Evolutionary conservation across 2,329 filamentous ascomycete genomes (phyloP), one percentile per base, ranked within the genome.

Genomic region (Phialophora chinensis): DNA sequence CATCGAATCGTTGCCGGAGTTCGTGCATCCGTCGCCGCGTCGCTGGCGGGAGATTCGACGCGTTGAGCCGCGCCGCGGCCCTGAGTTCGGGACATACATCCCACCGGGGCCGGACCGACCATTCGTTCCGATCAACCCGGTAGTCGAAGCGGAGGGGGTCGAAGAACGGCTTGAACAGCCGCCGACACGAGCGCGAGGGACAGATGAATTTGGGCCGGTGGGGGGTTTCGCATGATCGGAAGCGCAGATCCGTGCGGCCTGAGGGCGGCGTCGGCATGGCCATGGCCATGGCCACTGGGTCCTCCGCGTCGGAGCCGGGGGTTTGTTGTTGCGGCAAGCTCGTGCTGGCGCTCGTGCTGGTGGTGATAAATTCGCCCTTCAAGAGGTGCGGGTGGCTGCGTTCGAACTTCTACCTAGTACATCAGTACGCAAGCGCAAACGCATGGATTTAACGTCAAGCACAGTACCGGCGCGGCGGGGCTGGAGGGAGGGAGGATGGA

Each of bases 121-220:
- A 55, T 55, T 33, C 53, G 27, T 55, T 25, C 31, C 53, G 20
- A 29, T 29, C 25, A 2, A 55, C 27, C 2, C 53, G 53, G 53
- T 55, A 55, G 2, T 55, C 53, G 53, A 55, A 55, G 12, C 27
- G 25, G 53, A 12, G 20, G 10, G 53, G 53, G 14, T 55, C 53
- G 53, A 31, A 55, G n/a, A 55, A 55, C 8, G 53, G 53, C 31
- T 55, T 55, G 31, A 55, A 55, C 25, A 55, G 27, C 31, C 31
- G 23, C 2, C 53, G 53, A 23, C 53, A 55, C 17, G 17, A n/a
- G 23, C 20, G 53, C 27, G 20, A 25, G 8, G 23, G 27, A 31
- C 53, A 55, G 53, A 55, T 33, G 53, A 55, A 55, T 31, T 55
- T 55, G 20, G 53, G 53, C 20, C 53, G 53, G n/a, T 55, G 27